Base-by-base conservation (phyloP, 257 asterid genomes). In the Craterostigma plantagineum region DNA sequence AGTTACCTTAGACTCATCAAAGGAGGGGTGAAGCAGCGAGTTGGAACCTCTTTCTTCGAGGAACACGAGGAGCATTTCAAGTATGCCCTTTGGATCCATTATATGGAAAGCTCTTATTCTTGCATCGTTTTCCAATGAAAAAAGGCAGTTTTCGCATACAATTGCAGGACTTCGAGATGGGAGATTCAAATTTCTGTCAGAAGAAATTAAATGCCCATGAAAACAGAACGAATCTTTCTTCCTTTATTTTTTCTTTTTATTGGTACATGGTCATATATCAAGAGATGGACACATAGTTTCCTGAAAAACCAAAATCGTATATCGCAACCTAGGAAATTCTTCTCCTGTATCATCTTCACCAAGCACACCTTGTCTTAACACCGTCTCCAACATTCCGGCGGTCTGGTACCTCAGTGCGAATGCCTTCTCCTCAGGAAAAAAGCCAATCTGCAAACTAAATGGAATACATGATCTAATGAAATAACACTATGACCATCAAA, bases 291-390 rank as follows among this genome's bases (percentile, higher is more conserved):
- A 23, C 30, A n/a, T n/a, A 6, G 30, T 23, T 23, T 23, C 30
- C 30, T 23, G 2, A 23, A 23, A 2, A 23, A 23, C 30, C 30
- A 23, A 23, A 23, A 23, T 23, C 30, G 30, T 23, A 23, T 23
- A 48, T 33, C n/a, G 69, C 49, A 35, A 87, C 98, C 78, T 82
- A 33, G 98, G 98, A 50, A 74, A 79, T 69, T 79, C 93, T 72
- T 87, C 98, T 53, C 82, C 95, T 8, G 73, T 73, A 62, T 87
- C 98, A 66, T 82, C 93, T 76, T 87, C 95, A 53, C 98, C 98
- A 16, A 87, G 69, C 60, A 87, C 95, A 60, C 95, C 95, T 50
- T 82, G 93, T 66, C 98, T 72, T 51, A 87, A 67, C 56, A 76
- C 92, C 7, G 82, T 87, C 49, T 87, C 98, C 61, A 87, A 65